Base-by-base conservation (phyloP, 2,329 filamentous ascomycete species). In the Microcyclosporella mali region DNA sequence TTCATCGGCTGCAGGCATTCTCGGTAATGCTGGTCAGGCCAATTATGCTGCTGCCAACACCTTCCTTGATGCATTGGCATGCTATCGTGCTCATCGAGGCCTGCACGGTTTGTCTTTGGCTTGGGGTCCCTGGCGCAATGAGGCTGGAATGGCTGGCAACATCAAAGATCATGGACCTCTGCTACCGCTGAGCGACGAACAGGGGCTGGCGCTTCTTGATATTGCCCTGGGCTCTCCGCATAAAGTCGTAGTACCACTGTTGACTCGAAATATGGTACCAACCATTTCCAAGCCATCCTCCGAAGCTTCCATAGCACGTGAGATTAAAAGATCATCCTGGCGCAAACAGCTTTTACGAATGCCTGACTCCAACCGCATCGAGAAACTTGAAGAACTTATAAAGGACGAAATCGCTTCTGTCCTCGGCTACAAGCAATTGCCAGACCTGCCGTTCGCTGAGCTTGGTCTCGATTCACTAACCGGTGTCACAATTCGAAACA, bases 11-110 rank as follows among this genome's bases (percentile, higher is more conserved):
- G 68, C 73, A 0, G 74, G 74, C 17, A 62, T 79, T 9, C 74
- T 78, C 33, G 77, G 77, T 19, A 78, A 72, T 48, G 69, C 72
- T 3, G 74, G 74, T 0, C 77, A 80, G 46, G 69, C 74, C 12
- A 78, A 77, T 57, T 80, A 80, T 44, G 70, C 74, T 1, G 73
- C 75, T 0, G 75, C 72, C 1, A 79, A 53, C 17, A 42, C 25
- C 11, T 19, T 14, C 6, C 31, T 41, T 35, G 34, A 33, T 12
- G 41, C 19, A 15, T 28, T 52, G 14, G 63, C 60, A 2, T 59
- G 62, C n/a, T 57, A 70, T 47, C 64, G 72, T 3, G 59, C 62
- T 0, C 56, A 56, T 1, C 59, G 58, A 16, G 70, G 71, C 2
- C 56, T 71, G 2, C 61, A 67, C 2, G 70, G 8, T 6, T 4